phyloP scores from a whole-genome alignment of 805 yeast genomes.

The Cyberlindnera saturnus region DNA sequence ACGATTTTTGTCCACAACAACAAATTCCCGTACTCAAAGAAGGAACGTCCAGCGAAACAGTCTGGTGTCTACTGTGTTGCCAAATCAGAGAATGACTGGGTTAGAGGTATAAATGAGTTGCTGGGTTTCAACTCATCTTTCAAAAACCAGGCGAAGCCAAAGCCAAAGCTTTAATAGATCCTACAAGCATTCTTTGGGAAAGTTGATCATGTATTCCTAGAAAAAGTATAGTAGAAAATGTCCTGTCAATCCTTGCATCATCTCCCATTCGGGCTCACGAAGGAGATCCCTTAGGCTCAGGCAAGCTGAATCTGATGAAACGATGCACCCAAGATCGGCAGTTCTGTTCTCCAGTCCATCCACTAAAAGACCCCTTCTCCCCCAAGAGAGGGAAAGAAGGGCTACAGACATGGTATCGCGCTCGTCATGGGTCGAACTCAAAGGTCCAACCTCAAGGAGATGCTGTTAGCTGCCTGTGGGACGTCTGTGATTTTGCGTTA shows the following conservation, averaged over 20 bases:
- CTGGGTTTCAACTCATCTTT: conserved; percentile 86
- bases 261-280: conserved; percentile 72
- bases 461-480: conserved; percentile 50
- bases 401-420: conserved; percentile 37
- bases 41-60: conserved; percentile 18
- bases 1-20: conserved; percentile 50
- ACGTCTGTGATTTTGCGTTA: conserved; percentile 63
- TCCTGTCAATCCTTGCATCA: conserved; percentile 45
- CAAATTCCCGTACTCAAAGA: conserved; percentile 34
- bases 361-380: conserved; percentile 16
- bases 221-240: conserved; percentile 19
- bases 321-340: conserved; percentile 73
- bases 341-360: conserved; percentile 57
- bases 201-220: neutral
- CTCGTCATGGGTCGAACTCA: conserved; percentile 68
- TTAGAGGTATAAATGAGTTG: conserved; percentile 78
- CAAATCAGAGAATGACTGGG: conserved; percentile 83
- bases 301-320: conserved; percentile 44
- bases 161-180: conserved; percentile 2
- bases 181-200: neutral
- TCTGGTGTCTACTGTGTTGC: conserved; percentile 88
- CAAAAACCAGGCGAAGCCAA: conserved; percentile 35
- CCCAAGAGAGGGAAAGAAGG: conserved; percentile 17
- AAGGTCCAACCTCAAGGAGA: conserved; percentile 64
- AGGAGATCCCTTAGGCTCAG: conserved; percentile 59